These are phyloP conservation scores for Solanum ahanhuiri DNA, from an alignment of 257 asterid genomes.

Conservation along the genomic window DNA sequence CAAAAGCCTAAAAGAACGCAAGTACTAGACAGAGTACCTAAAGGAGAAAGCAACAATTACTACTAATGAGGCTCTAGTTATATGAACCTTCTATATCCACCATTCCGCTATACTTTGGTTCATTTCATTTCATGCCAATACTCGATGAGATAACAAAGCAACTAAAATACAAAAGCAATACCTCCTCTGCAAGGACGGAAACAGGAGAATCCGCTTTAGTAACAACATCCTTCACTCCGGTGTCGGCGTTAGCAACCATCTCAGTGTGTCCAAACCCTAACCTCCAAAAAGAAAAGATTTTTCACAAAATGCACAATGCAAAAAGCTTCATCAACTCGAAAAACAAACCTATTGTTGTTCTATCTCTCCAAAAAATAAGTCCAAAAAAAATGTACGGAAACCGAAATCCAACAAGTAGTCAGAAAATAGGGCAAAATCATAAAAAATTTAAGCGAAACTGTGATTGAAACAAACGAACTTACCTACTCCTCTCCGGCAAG, in stretches of 20 bases:
- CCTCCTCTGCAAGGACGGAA: constrained; percentile 95
- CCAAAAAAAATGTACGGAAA: background rate
- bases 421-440: background rate
- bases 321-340: background rate
- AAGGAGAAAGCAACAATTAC: background rate
- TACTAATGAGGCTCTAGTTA: background rate
- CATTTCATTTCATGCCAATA: background rate
- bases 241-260: constrained; percentile 19
- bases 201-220: constrained; percentile 72
- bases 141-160: background rate
- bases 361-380: background rate
- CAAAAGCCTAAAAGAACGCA: background rate
- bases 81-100: background rate
- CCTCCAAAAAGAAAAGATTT: background rate
- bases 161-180: constrained; percentile 1
- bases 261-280: constrained; percentile 9
- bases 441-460: background rate
- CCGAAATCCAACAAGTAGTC: background rate
- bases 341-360: background rate
- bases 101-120: background rate
- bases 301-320: background rate
- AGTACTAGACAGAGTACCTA: background rate
- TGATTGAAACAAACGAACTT: background rate
- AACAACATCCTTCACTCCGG: constrained; percentile 48
- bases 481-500: background rate